phyloP scores from a whole-genome alignment of 176 grass and related monocot species.

The Pharus latifolius region DNA sequence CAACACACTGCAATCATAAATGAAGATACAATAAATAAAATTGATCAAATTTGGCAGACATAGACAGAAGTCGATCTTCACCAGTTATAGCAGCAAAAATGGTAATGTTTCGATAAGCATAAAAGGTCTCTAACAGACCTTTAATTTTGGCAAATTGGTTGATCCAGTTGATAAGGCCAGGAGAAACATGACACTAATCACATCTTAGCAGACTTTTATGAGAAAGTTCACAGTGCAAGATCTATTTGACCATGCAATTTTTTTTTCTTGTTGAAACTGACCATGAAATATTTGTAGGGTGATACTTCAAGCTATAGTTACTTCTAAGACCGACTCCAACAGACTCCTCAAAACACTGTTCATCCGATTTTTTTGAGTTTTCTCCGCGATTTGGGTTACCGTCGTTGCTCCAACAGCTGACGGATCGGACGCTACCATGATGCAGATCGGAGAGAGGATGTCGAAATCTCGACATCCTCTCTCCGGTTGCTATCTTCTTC shows the following conservation, averaged over 20 bases:
- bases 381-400: too few relatives aligned
- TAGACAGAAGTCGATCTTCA: background rate
- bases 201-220: background rate
- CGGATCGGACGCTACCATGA: too few relatives aligned
- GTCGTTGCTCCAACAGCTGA: too few relatives aligned
- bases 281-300: background rate
- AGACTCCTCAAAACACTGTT: too few relatives aligned
- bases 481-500: too few relatives aligned
- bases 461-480: too few relatives aligned
- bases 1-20: background rate
- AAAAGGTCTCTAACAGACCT: background rate
- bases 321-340: too few relatives aligned
- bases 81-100: background rate
- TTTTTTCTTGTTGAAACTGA: background rate
- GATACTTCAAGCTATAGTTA: background rate
- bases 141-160: background rate
- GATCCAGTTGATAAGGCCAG: background rate
- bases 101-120: background rate
- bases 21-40: background rate
- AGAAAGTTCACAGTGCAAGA: background rate
- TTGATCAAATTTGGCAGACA: background rate
- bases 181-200: background rate
- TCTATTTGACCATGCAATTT: background rate
- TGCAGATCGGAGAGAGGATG: too few relatives aligned
- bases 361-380: too few relatives aligned